Evolutionary conservation across 2,329 filamentous ascomycete species (phyloP).

Genomic region (Diaporthe capsici): DNA sequence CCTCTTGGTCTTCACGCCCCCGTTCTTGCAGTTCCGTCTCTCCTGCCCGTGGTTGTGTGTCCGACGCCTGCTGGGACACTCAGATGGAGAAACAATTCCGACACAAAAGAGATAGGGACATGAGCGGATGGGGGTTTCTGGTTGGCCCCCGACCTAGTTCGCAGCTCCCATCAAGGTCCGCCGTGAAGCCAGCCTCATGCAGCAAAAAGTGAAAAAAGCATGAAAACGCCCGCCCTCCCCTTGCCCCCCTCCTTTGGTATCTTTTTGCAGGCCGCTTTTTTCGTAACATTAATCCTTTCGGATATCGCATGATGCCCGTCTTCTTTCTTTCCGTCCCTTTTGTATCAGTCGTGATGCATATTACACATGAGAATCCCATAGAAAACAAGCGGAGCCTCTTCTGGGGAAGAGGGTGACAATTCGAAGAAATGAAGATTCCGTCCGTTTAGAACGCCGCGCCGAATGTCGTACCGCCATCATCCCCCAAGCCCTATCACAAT

Average conservation of each 20-base stretch:
- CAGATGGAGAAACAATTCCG: constrained; percentile 23
- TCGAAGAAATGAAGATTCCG: constrained; percentile 18
- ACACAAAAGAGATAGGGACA: constrained; percentile 34
- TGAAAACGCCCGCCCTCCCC: constrained; percentile 38
- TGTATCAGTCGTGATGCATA: constrained; percentile 41
- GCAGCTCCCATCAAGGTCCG: constrained; percentile 31
- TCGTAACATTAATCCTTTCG: constrained; percentile 37
- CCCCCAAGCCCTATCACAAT: background rate
- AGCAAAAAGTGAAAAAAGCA: constrained; percentile 5
- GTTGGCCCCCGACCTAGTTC: background rate
- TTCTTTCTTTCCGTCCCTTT: constrained; percentile 24
- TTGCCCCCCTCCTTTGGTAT: constrained; percentile 36
- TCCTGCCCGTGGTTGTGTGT: constrained; percentile 29
- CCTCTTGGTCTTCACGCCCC: background rate
- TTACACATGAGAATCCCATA: constrained; percentile 38
- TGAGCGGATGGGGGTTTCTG: background rate
- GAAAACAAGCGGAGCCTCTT: constrained; percentile 14
- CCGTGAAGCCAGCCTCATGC: constrained; percentile 24
- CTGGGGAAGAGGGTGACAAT: constrained; percentile 9
- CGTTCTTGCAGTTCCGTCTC: constrained; percentile 39
- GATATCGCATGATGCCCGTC: constrained; percentile 25
- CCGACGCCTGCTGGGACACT: constrained; percentile 12
- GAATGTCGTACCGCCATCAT: constrained; percentile 27
- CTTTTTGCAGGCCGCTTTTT: constrained; percentile 39
- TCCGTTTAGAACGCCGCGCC: constrained; percentile 35